Evolutionary conservation across 2,329 filamentous ascomycete genomes (phyloP).

Genomic region (Calycina marina): DNA sequence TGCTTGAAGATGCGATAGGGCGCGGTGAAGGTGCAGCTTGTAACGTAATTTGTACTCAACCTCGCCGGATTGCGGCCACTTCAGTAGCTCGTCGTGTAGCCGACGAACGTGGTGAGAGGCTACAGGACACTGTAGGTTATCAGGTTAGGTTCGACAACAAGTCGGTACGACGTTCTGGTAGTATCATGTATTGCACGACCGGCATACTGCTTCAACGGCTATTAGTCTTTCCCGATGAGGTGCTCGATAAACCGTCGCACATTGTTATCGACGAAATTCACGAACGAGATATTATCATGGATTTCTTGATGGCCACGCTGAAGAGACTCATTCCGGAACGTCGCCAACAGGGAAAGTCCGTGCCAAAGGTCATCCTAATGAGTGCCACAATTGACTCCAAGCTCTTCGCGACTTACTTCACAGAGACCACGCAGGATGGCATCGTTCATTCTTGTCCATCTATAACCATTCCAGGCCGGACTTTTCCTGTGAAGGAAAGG

Average conservation of each 20-base stretch:
- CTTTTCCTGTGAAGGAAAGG: conserved; percentile 72
- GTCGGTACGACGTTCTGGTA: conserved; percentile 44
- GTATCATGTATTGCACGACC: conserved; percentile 85
- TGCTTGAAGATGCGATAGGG: conserved; percentile 75
- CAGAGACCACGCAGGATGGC: conserved; percentile 46
- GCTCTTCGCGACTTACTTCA: conserved; percentile 72
- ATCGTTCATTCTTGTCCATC: conserved; percentile 42
- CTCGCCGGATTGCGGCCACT: conserved; percentile 81
- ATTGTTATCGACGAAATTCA: conserved; percentile 92
- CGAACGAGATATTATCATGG: conserved; percentile 81
- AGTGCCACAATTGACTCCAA: conserved; percentile 82
- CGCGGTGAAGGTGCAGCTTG: conserved; percentile 56
- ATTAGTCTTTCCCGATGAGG: conserved; percentile 63
- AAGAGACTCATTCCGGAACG: conserved; percentile 64
- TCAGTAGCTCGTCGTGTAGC: conserved; percentile 85
- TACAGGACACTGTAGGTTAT: conserved; percentile 81
- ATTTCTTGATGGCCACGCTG: conserved; percentile 79
- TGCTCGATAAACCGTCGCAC: conserved; percentile 78
- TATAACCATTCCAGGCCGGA: conserved; percentile 76
- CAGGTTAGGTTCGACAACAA: conserved; percentile 76
- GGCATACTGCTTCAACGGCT: conserved; percentile 77
- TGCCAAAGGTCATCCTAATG: conserved; percentile 84
- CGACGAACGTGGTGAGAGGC: conserved; percentile 65
- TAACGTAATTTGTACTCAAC: conserved; percentile 91
- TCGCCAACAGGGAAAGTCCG: conserved; percentile 51